Base-by-base conservation (phyloP, 192 early-diverging fungal genomes). In the Coemansia sp. region DNA sequence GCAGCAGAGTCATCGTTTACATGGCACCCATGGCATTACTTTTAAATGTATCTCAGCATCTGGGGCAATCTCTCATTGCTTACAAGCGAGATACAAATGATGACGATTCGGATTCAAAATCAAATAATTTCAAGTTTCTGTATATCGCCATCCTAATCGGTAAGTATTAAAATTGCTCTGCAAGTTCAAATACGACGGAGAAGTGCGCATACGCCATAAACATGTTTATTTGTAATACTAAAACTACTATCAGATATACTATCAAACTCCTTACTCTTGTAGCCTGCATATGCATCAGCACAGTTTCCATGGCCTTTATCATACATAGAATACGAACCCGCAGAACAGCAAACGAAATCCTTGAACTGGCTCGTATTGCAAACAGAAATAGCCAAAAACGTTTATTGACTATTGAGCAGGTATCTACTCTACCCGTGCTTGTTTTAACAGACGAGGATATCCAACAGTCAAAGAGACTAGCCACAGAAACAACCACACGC, bases 381-480 rank as follows among this genome's bases (percentile, higher is more conserved):
- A 32, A 61, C 17, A 40, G 44, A 17, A 50, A 64, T 10, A 56
- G 39, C 11, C 19, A 9, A 7, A 68, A 65, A 37, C 66, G 70
- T 14, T 10, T 69, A 10, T 64, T 81, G 8, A 72, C 70, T 3
- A 50, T 70, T 16, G 67, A 51, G 40, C 70, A 81, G 41, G 42
- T 76, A 5, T 10, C 38, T 7, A 55, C 62, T 14, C 61, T 81
- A 2, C 68, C 60, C 7, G 58, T 72, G 2, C 41, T 62, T 48
- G 61, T 63, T 7, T 63, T 81, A 38, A 76, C 70, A 0, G 63
- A 64, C 14, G 64, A 70, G 5, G 79, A 81, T 46, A 81, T 81
- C n/a, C 37, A 63, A 38, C 39, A 37, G 10, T 68, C 70, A 22
- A 75, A 59, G 50, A 55, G 48, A 7, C 9, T 77, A 16, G 70